Base-by-base conservation (phyloP, 2,329 filamentous ascomycete species). In the Alternaria conjuncta region DNA sequence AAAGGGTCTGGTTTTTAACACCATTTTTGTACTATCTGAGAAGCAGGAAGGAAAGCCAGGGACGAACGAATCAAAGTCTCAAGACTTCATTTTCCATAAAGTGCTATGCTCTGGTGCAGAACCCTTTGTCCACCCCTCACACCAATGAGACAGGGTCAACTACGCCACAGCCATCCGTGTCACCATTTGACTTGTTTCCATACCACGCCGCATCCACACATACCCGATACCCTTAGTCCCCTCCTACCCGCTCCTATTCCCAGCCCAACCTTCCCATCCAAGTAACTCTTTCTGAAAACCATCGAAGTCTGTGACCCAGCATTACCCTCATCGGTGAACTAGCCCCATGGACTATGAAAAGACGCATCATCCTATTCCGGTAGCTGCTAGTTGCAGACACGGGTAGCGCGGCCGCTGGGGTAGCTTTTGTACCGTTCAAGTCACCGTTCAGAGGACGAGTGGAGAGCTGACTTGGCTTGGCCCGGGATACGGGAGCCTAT, bases 1-100 rank as follows among this genome's bases (percentile, higher is more conserved):
- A 70, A 44, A 69, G 67, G 49, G 30, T 32, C 51, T 55, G 68
- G 61, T 47, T 59, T 54, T 57, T 36, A 54, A 61, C 41, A 47
- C 60, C 50, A 53, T 50, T 65, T 61, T 61, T 53, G 49, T 53
- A 41, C 49, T 41, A 53, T 53, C 13, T 25, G 30, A 53, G 20
- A 36, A 30, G 28, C 28, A 30, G 30, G 13, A 53, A 41, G 30
- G 49, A 53, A 41, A 21, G 20, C 13, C 28, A 41, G 12, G 20
- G 30, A 41, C 44, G 12, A 49, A 23, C 55, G 21, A 46, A 28
- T 49, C 25, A 57, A 49, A 36, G 26, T 25, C 18, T n/a, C 3
- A 23, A 46, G 43, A 26, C 20, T 36, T 49, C 44, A 32, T 32
- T 21, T 41, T 26, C 8, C 12, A 25, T 13, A 9, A 18, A 11